Evolutionary conservation across 306 rosid species (phyloP).

Genomic region (Sicyos baderoa): DNA sequence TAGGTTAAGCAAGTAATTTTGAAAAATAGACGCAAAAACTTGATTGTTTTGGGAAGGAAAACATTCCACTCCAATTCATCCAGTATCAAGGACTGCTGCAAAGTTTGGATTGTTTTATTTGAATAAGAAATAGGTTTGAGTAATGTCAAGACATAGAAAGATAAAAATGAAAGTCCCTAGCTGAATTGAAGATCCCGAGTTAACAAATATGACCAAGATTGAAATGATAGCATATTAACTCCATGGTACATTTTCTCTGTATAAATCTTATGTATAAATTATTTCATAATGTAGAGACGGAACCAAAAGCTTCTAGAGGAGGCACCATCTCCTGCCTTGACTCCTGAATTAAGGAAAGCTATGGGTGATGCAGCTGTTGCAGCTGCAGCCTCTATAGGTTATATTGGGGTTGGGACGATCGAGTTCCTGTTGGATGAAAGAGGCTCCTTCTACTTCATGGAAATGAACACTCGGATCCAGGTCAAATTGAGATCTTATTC

Average conservation of each 20-base stretch:
- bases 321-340: constrained; percentile 98
- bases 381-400: constrained; percentile 97
- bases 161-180: background rate
- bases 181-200: constrained; percentile 5
- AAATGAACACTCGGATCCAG: constrained; percentile 99
- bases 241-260: constrained; percentile 11
- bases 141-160: background rate
- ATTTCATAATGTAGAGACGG: constrained; percentile 48
- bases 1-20: background rate
- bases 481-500: constrained; percentile 31
- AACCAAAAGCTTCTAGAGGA: constrained; percentile 96
- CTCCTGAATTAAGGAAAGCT: constrained; percentile 85
- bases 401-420: constrained; percentile 86
- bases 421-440: constrained; percentile 99
- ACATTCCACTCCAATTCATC: background rate
- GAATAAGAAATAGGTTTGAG: background rate
- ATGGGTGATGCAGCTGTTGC: constrained; percentile 99
- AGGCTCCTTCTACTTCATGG: constrained; percentile 98
- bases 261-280: background rate
- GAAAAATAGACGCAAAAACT: background rate
- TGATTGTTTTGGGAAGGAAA: background rate
- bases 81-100: background rate
- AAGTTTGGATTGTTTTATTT: background rate
- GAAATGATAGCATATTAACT: background rate
- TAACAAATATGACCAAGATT: background rate